phyloP scores from a whole-genome alignment of 129 eudicot genomes.

The carrot (Daucus carota) region DH1_v3.0 NC_030386.2:16563501-16564000 shows the following conservation, averaged over 20 bases:
- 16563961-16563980: background rate
- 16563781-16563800: background rate
- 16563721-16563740: too few species aligned
- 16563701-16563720: too few species aligned
- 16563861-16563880: background rate
- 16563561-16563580: too few species aligned
- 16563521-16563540: too few species aligned
- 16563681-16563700: too few species aligned
- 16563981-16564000: background rate
- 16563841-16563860: background rate
- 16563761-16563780: background rate
- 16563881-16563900: background rate
- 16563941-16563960: background rate
- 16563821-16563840: background rate
- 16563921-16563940: background rate
- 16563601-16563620: too few species aligned
- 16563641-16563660: too few species aligned
- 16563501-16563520: too few species aligned
- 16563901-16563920: background rate
- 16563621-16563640: too few species aligned
- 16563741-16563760: background rate
- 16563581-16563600: too few species aligned
- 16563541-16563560: too few species aligned
- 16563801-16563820: constrained; percentile 4
- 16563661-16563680: too few species aligned